Conservation (phyloP, 345 rosid species). For the Linum lewisii region DNA sequence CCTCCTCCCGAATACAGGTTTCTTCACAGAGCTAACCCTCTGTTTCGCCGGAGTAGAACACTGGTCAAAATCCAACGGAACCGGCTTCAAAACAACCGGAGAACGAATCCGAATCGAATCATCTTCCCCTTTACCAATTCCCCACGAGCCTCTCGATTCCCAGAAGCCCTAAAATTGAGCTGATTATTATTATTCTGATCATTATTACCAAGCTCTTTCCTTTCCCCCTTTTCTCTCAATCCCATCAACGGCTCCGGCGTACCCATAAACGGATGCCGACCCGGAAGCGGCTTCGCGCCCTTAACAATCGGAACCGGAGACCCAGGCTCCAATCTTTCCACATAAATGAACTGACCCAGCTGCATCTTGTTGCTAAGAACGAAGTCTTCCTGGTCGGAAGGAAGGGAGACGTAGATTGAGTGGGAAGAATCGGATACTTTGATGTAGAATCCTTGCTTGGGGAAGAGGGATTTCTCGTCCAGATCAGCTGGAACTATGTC, state of each 20-base stretch:
- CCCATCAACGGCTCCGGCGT: conserved; percentile 86
- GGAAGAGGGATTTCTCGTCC: conserved; percentile 83
- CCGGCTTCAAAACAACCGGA: conserved; percentile 64
- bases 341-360: conserved; percentile 85
- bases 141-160: conserved; percentile 89
- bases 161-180: conserved; percentile 9
- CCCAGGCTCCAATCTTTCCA: conserved; percentile 80
- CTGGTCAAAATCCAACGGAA: conserved; percentile 77
- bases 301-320: conserved; percentile 81
- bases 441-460: conserved; percentile 83
- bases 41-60: conserved; percentile 65
- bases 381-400: conserved; percentile 66
- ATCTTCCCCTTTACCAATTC: conserved; percentile 27
- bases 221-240: conserved; percentile 42
- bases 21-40: conserved; percentile 24
- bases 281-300: conserved; percentile 83
- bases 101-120: conserved; percentile 21
- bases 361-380: conserved; percentile 88
- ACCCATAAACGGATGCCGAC: conserved; percentile 79
- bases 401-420: conserved; percentile 82
- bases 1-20: conserved; percentile 46
- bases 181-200: conserved; percentile 23
- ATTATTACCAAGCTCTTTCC: conserved; percentile 2
- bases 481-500: conserved; percentile 95
- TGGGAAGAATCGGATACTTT: conserved; percentile 93